These are phyloP conservation scores for Fermentozyma sake DNA, from an alignment of 1,139 yeast species.

Conservation along the genomic window DNA sequence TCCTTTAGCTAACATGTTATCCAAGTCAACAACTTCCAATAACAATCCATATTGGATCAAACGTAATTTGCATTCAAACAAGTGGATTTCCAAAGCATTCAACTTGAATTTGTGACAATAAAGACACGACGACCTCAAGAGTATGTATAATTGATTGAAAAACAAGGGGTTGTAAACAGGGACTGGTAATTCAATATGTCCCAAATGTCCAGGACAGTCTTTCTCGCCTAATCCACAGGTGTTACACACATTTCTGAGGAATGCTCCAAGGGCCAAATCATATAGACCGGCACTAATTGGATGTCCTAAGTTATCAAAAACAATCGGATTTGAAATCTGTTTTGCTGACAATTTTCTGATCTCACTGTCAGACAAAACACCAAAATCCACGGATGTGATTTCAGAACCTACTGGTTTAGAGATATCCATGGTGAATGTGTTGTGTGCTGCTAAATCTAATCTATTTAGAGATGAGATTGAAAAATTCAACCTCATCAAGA, in stretches of 20 bases:
- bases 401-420: slow-evolving; percentile 95
- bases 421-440: slow-evolving; percentile 66
- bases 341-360: slow-evolving; percentile 85
- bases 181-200: slow-evolving; percentile 93
- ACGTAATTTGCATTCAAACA: slow-evolving; percentile 70
- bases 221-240: slow-evolving; percentile 96
- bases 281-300: slow-evolving; percentile 92
- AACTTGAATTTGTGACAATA: slow-evolving; percentile 86
- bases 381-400: slow-evolving; percentile 88
- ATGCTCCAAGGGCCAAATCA: slow-evolving; percentile 93
- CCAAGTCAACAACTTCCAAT: slow-evolving; percentile 72
- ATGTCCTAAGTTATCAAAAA: slow-evolving; percentile 92
- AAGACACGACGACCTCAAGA: slow-evolving; percentile 80
- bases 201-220: slow-evolving; percentile 97
- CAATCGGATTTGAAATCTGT: slow-evolving; percentile 92
- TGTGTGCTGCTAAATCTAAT: slow-evolving; percentile 4
- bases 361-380: slow-evolving; percentile 77
- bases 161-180: slow-evolving; percentile 95
- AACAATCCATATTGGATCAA: slow-evolving; percentile 86
- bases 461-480: slow-evolving; percentile 4
- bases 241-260: slow-evolving; percentile 79
- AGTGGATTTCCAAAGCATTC: slow-evolving; percentile 63
- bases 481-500: too few relatives aligned
- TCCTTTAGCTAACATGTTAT: slow-evolving; percentile 46
- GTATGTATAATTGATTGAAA: slow-evolving; percentile 83